These are phyloP conservation scores for Candida sanyaensis DNA, from an alignment of 1,139 yeast genomes.

Conservation along the genomic window DNA sequence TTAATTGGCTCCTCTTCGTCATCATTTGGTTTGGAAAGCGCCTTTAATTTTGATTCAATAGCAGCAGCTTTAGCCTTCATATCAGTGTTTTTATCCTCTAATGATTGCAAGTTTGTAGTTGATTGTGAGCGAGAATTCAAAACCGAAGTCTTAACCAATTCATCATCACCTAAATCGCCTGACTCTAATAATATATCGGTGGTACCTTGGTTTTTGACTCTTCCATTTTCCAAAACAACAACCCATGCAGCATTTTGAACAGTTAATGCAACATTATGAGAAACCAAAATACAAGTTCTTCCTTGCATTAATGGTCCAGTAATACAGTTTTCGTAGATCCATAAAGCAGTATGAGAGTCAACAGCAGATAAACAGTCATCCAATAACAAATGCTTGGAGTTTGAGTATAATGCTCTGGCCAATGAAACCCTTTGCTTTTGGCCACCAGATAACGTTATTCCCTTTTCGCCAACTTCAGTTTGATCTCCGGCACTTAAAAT, in stretches of 20 bases:
- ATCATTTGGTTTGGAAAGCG: conserved; percentile 20
- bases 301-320: conserved; percentile 82
- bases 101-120: conserved; percentile 50
- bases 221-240: conserved; percentile 82
- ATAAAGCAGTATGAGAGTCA: conserved; percentile 92
- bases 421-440: conserved; percentile 95
- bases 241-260: conserved; percentile 78
- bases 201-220: conserved; percentile 74
- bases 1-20: conserved; percentile 26
- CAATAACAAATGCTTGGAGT: conserved; percentile 74
- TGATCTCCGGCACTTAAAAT: conserved; percentile 79
- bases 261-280: conserved; percentile 91
- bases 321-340: conserved; percentile 89
- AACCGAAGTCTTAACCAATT: conserved; percentile 69
- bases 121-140: conserved; percentile 64
- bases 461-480: conserved; percentile 93
- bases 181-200: conserved; percentile 57
- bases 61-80: conserved; percentile 45
- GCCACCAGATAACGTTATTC: conserved; percentile 95
- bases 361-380: conserved; percentile 98
- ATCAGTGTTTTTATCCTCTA: conserved; percentile 41
- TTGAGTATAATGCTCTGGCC: conserved; percentile 91
- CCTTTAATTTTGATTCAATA: conserved; percentile 42
- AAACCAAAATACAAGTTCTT: conserved; percentile 87
- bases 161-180: conserved; percentile 71